These are phyloP conservation scores for Kokia cookei DNA, from an alignment of 441 rosid genomes.

Conservation along the genomic window DNA sequence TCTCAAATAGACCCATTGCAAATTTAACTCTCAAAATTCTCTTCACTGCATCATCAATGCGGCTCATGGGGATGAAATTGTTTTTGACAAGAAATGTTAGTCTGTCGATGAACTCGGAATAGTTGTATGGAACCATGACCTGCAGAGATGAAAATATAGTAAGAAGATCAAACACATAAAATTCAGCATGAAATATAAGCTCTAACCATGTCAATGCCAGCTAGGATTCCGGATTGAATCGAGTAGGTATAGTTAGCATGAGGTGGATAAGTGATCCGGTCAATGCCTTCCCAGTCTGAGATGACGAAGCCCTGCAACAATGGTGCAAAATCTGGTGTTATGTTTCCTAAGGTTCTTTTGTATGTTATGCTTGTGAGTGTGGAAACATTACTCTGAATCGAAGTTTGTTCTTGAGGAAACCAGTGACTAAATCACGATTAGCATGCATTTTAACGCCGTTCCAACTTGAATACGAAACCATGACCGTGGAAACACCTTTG, in stretches of 20 bases:
- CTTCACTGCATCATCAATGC: constrained; percentile 64
- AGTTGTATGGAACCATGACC: constrained; percentile 60
- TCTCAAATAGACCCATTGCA: constrained; percentile 54
- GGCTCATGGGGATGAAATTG: constrained; percentile 45
- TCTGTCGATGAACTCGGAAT: constrained; percentile 40
- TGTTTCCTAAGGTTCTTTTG: not conserved
- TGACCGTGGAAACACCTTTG: constrained; percentile 61
- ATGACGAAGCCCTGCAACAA: constrained; percentile 48
- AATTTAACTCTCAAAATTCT: constrained; percentile 66
- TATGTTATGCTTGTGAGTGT: not conserved
- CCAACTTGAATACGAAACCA: constrained; percentile 71
- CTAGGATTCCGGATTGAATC: constrained; percentile 35
- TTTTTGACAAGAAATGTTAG: constrained; percentile 42
- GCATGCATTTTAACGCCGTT: constrained; percentile 67
- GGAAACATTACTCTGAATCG: constrained; percentile 38
- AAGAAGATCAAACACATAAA: not conserved
- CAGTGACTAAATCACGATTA: constrained; percentile 40
- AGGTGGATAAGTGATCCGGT: constrained; percentile 42
- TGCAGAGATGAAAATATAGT: constrained; percentile 10
- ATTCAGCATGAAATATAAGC: not conserved
- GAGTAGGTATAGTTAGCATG: constrained; percentile 59
- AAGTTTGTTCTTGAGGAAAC: constrained; percentile 46
- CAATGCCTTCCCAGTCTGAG: constrained; percentile 49
- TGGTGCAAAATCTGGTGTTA: not conserved
- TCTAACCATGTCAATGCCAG: constrained; percentile 70